Conservation (phyloP, 441 rosid genomes). For the Isatis lusitanica region DNA sequence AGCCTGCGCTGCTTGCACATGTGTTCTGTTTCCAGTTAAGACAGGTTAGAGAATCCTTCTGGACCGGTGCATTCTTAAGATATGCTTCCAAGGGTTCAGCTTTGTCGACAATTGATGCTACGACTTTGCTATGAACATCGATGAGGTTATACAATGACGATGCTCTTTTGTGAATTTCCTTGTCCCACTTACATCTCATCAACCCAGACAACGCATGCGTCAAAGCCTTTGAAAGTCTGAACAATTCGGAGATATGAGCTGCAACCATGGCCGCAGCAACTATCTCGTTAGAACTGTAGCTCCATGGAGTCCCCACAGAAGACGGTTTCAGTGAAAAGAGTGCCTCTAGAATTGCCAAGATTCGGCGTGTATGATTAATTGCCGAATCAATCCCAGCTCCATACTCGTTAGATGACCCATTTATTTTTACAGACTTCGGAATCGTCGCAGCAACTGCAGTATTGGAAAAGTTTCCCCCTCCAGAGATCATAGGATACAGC, state of each 20-base stretch:
- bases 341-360: conserved; percentile 90
- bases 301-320: conserved; percentile 93
- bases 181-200: conserved; percentile 94
- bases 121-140: conserved; percentile 91
- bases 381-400: conserved; percentile 72
- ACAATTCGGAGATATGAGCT: conserved; percentile 94
- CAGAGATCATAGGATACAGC: conserved; percentile 76
- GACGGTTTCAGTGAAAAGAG: conserved; percentile 97
- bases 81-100: conserved; percentile 93
- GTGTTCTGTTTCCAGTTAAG: conserved; percentile 50
- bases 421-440: conserved; percentile 57
- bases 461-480: conserved; percentile 52
- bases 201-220: conserved; percentile 83
- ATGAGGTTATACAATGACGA: conserved; percentile 93
- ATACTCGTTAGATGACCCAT: conserved; percentile 63
- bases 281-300: conserved; percentile 94
- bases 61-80: conserved; percentile 60
- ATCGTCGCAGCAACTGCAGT: conserved; percentile 39
- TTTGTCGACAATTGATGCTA: conserved; percentile 93
- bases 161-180: conserved; percentile 78
- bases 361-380: conserved; percentile 86
- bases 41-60: conserved; percentile 61
- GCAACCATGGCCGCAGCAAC: conserved; percentile 99
- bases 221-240: conserved; percentile 93
- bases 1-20: conserved; percentile 42